Evolutionary conservation across 176 grass and related monocot species (phyloP), one percentile per base, ranked within the genome.

Genomic region (Oryza australiensis): DNA sequence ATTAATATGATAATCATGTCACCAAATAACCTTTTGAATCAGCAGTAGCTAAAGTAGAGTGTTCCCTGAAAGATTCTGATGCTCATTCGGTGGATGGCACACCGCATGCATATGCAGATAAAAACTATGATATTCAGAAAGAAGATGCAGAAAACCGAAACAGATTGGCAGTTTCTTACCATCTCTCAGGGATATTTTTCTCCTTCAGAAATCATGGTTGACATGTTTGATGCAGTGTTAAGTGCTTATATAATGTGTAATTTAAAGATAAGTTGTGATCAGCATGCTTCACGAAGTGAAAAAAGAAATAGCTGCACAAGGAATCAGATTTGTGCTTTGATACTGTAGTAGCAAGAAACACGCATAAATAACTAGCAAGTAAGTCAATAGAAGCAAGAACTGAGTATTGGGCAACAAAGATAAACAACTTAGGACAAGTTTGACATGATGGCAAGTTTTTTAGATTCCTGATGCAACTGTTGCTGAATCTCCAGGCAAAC

Each of bases 371-470:
- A 24, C 43, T 48, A 72, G 33, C 20, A 83, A 88, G 73, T 24
- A 84, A 79, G 77, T 89, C 66, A 82, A 82, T 73, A 72, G 66
- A 82, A 89, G 87, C 51, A 78, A 77, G 71, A 71, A 59, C 12
- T 28, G 43, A 60, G 30, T 60, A 76, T 82, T 85, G 83, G 70
- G 3, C 6, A 5, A 45, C 37, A 23, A 82, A 26, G 40, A 59
- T 51, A 72, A 81, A 75, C 6, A 45, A 77, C 43, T 18, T 18
- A 8, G 49, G 26, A 28, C 1, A 27, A 22, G 62, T 30, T 70
- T 89, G 76, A 75, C 53, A 80, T 51, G 26, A 53, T 1, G 63
- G 23, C 55, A 37, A 18, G 55, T 24, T 64, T 48, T 33, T 20
- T 14, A 55, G 41, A n/a, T 65, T 68, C 69, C 51, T 85, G 76